Evolutionary conservation across 208 protist genomes (phyloP), one percentile per base, ranked within the genome.

Genomic region (Wallacemonas sp.): DNA sequence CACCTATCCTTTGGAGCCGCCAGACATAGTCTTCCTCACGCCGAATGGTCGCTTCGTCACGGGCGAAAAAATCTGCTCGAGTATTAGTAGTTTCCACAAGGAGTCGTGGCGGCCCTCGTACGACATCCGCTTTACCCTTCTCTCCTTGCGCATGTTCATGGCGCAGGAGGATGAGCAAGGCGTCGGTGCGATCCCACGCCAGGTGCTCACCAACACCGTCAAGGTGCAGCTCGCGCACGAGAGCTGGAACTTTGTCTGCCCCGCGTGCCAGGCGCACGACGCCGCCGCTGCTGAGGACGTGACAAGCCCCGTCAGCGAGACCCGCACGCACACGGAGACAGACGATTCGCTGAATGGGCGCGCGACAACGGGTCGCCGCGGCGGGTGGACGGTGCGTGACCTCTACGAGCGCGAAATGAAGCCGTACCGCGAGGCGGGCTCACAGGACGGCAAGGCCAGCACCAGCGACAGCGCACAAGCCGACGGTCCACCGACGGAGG

Each of bases 1-100:
- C 58, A 79, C 90, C 61, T 97, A 97, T 67, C 94, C 94, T 1
- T 84, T 93, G 26, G 68, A 68, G 42, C 89, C 92, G 42, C 92
- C 94, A 9, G 89, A 96, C 58, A 84, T 97, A 57, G 34, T 93
- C 19, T 93, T 98, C 41, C 68, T 97, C 39, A 98, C 94, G 29
- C 80, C 78, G 9, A 97, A 71, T 59, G 94, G 94, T 17, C 80
- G 94, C 29, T 98, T 97, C 62, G 66, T 90, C 48, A 63, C 78
- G 13, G 45, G 80, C 21, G 80, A 73, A 46, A 91, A 87, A 22
- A 97, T 98, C 22, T 98, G 94, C 78, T 83, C 89, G 5, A 83
- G 78, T 34, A 82, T 97, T 24, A 93, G 85, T 55, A 86, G 73
- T 50, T 97, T 89, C 63, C 94, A 98, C 71, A 86, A 83, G 55